These are phyloP conservation scores for Lecanoromycetidae sp. DNA, from an alignment of 2,329 filamentous ascomycete species.

Conservation along the genomic window DNA sequence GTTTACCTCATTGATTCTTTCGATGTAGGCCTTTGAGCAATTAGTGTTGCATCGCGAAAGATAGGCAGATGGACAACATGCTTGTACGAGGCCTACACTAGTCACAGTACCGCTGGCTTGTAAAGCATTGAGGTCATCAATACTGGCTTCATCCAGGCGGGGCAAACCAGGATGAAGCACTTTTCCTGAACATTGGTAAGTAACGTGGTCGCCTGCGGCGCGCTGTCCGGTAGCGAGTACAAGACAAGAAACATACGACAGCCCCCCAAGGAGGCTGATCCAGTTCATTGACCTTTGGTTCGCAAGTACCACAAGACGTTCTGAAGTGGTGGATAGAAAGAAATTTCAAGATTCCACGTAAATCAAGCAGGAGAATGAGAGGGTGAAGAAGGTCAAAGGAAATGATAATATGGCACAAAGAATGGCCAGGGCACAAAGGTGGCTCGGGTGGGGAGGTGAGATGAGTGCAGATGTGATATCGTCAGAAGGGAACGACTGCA, in stretches of 20 bases:
- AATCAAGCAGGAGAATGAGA: background rate
- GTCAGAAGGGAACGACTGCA: background rate
- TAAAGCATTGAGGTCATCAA: slow-evolving; percentile 20
- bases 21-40: slow-evolving; percentile 22
- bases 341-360: background rate
- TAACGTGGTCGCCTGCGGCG: slow-evolving; percentile 2
- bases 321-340: background rate
- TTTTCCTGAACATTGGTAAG: slow-evolving; percentile 7
- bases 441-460: background rate
- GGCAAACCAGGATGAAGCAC: slow-evolving; percentile 1
- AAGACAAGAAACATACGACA: slow-evolving; percentile 8
- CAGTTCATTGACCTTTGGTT: background rate
- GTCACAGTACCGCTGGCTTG: slow-evolving; percentile 9
- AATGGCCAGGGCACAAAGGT: background rate
- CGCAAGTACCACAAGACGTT: background rate
- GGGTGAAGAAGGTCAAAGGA: too few species aligned
- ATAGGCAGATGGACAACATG: slow-evolving; percentile 13
- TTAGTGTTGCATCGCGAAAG: slow-evolving; percentile 1
- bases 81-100: slow-evolving; percentile 16
- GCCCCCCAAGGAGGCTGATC: background rate
- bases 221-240: slow-evolving; percentile 2
- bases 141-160: slow-evolving; percentile 18
- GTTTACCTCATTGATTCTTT: slow-evolving; percentile 23
- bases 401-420: background rate
- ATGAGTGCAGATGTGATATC: background rate